These are phyloP conservation scores for Chaetomium strumarium DNA, from an alignment of 2,329 filamentous ascomycete genomes.

Conservation along the genomic window DNA sequence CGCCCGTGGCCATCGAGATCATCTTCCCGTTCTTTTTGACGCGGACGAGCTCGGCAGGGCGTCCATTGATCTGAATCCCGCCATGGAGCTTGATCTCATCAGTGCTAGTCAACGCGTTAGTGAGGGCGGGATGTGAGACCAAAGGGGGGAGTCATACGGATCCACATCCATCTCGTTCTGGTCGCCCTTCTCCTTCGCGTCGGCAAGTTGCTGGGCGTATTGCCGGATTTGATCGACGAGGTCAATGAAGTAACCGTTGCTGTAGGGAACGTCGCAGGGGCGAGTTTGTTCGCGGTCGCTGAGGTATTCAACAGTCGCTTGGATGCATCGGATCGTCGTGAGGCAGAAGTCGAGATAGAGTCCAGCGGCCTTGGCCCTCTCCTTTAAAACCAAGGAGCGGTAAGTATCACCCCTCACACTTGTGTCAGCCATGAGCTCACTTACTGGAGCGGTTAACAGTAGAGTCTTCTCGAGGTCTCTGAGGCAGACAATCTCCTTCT, in stretches of 20 bases:
- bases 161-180: constrained; percentile 55
- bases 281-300: constrained; percentile 81
- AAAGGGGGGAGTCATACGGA: constrained; percentile 40
- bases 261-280: constrained; percentile 83
- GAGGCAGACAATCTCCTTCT: constrained; percentile 82
- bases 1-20: constrained; percentile 68
- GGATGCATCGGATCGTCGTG: constrained; percentile 82
- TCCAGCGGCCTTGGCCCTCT: constrained; percentile 64
- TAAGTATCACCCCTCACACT: constrained; percentile 59
- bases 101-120: constrained; percentile 28
- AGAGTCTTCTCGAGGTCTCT: constrained; percentile 92
- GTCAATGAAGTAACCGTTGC: constrained; percentile 94
- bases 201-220: constrained; percentile 79
- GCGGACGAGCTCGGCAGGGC: constrained; percentile 76
- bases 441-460: constrained; percentile 88
- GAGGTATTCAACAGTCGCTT: constrained; percentile 80
- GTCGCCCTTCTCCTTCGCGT: constrained; percentile 61
- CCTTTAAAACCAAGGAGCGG: constrained; percentile 68
- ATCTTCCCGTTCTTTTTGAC: constrained; percentile 73
- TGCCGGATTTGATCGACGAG: constrained; percentile 87
- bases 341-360: constrained; percentile 84
- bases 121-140: neutral
- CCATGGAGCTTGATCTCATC: constrained; percentile 77
- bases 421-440: constrained; percentile 52
- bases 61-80: constrained; percentile 74